Conservation (phyloP, 2,329 filamentous ascomycete species). For the Alternaria panax region DNA sequence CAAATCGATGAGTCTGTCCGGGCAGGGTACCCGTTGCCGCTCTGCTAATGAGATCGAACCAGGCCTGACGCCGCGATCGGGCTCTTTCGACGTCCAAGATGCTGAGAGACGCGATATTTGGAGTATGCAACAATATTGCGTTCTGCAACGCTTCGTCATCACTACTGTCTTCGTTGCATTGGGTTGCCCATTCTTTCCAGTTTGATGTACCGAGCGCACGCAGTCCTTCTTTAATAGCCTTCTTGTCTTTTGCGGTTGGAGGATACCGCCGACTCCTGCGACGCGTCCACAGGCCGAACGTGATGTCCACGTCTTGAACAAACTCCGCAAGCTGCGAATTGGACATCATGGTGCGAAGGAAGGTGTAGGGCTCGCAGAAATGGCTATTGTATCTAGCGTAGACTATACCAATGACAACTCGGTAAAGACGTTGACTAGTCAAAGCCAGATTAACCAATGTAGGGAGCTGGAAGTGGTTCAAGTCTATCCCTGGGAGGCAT, state of each 20-base stretch:
- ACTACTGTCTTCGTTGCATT: slow-evolving; percentile 25
- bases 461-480: slow-evolving; percentile 23
- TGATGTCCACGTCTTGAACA: slow-evolving; percentile 26
- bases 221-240: slow-evolving; percentile 36
- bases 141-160: slow-evolving; percentile 30
- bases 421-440: slow-evolving; percentile 34
- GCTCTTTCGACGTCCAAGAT: background rate
- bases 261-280: slow-evolving; percentile 14
- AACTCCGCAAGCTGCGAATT: slow-evolving; percentile 24
- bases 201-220: slow-evolving; percentile 24
- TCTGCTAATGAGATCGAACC: slow-evolving; percentile 31
- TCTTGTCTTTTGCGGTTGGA: slow-evolving; percentile 35
- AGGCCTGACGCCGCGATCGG: slow-evolving; percentile 20
- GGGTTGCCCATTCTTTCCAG: slow-evolving; percentile 38
- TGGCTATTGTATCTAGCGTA: slow-evolving; percentile 33
- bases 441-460: slow-evolving; percentile 31
- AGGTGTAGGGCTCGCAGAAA: slow-evolving; percentile 36
- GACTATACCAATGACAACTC: slow-evolving; percentile 26
- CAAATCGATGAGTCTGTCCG: slow-evolving; percentile 28
- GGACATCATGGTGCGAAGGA: slow-evolving; percentile 36
- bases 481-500: slow-evolving; percentile 29
- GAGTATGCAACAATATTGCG: slow-evolving; percentile 34
- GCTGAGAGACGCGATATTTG: slow-evolving; percentile 26
- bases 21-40: slow-evolving; percentile 18
- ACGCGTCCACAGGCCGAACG: slow-evolving; percentile 15